These are phyloP conservation scores for Tetrapisispora iriomotensis DNA, from an alignment of 805 yeast species.

Conservation along the genomic window DNA sequence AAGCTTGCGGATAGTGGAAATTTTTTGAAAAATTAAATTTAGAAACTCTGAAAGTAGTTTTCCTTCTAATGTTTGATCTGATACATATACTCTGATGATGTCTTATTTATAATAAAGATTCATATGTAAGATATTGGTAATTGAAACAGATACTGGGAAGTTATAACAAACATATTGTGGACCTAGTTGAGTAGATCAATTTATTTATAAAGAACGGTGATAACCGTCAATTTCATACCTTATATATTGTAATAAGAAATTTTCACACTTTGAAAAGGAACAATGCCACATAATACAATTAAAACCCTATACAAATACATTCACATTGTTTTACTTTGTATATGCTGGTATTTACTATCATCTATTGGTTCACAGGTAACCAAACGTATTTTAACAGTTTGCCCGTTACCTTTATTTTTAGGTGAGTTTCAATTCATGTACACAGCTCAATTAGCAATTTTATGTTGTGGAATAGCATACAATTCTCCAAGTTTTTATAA, in stretches of 20 bases:
- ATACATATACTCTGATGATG: too few relatives aligned
- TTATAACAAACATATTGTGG: too few relatives aligned
- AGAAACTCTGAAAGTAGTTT: too few relatives aligned
- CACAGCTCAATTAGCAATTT: slow-evolving; percentile 36
- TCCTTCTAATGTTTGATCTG: too few relatives aligned
- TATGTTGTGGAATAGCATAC: slow-evolving; percentile 31
- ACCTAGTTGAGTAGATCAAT: too few relatives aligned
- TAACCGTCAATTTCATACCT: too few relatives aligned
- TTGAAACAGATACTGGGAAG: too few relatives aligned
- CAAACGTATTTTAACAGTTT: slow-evolving; percentile 42
- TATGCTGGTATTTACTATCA: slow-evolving; percentile 53
- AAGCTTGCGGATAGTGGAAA: too few relatives aligned
- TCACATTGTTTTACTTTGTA: slow-evolving; percentile 36
- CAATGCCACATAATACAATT: slow-evolving; percentile 1
- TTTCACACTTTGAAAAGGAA: not conserved
- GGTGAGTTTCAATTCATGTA: slow-evolving; percentile 55
- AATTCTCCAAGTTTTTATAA: slow-evolving; percentile 24
- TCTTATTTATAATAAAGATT: too few relatives aligned
- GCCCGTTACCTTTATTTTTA: slow-evolving; percentile 52
- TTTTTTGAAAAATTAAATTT: too few relatives aligned
- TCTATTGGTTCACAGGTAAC: slow-evolving; percentile 58
- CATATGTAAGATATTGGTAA: too few relatives aligned
- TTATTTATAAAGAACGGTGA: too few relatives aligned
- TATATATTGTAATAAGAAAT: not conserved
- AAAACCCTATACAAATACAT: slow-evolving; percentile 5